Evolutionary conservation across 495 filamentous ascomycete species (phyloP), one percentile per base, ranked within the genome.

Genomic region (Cercophora newfieldiana): DNA sequence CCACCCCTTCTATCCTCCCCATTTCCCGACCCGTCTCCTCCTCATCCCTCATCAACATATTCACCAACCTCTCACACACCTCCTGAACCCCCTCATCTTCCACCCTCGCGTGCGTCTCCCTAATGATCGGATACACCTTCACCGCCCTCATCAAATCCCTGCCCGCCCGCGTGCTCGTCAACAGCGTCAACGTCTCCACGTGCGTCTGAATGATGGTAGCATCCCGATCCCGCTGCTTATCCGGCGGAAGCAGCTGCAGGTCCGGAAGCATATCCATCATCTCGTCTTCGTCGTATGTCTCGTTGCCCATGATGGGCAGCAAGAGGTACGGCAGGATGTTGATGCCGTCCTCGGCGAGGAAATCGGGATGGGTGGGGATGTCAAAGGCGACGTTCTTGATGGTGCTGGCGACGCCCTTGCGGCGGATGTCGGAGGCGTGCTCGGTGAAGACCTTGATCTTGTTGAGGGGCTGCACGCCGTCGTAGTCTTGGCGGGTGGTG

Each of bases 371-470:
- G 0, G 88, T 86, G 31, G 86, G 73, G 10, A 95, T 72, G 66
- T 93, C 88, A 65, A 85, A 85, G n/a, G 89, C 86, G 33, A 88
- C 88, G 72, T 96, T 97, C 77, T 97, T 97, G 69, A 98, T 91
- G 18, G 91, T 91, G 28, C 87, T 91, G n/a, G 96, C 94, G 29
- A 97, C 92, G 8, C 95, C 95, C 69, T 90, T 93, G 64, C 94
- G 82, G 62, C 94, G 87, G 29, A 97, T 85, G 29, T 86, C 79
- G 22, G 90, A 91, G 66, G 85, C 81, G 75, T 97, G 92, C 77
- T 95, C 92, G 2, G 94, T 97, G 77, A 98, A 97, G 47, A 97
- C 92, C 37, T 88, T 89, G 55, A 97, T 80, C 80, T 97, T 97
- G 54, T 90, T 90, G 61, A 94, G 81, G 1, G 94, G 92, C 7